Evolutionary conservation across 192 early-diverging fungal species (phyloP), one percentile per base, ranked within the genome.

Genomic region (Chytriomyces sp.): DNA sequence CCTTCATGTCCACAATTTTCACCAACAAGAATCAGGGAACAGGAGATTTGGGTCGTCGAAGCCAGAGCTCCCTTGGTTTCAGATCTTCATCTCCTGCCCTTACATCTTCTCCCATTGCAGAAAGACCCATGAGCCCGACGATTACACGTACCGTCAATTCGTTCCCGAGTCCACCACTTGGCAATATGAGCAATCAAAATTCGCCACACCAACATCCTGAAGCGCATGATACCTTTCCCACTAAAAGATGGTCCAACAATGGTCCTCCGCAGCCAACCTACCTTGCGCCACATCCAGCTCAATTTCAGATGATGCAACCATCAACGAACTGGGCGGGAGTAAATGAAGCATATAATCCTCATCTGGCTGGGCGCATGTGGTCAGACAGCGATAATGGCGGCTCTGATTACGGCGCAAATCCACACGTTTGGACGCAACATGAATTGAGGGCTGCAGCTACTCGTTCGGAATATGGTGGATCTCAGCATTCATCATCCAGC

Each of bases 1-100:
- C 18, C 63, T 64, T 64, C 63, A 64, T 64, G 63, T 64, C 63
- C 28, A 64, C 63, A 11, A 64, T 64, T 3, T 64, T 64, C 26
- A 23, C 63, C 28, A 57, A 57, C 53, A 57, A 57, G 53, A 35
- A 35, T 35, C 35, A 35, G 35, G 35, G 35, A 35, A 35, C 35
- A 35, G 35, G 35, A 35, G 35, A 35, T 35, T 35, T 35, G 35
- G 35, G 35, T 35, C 35, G 35, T 35, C 35, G 35, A 35, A 35
- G 35, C 35, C 35, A 35, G 35, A 35, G 35, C 35, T 59, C 57
- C 20, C 20, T 20, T 20, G 57, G 16, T 20, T 16, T 20, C 13
- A 59, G 20, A n/a, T n/a, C 57, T n/a, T 16, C 57, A 59, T 16
- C 57, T n/a, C 13, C 57, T 59, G 20, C 57, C 5, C 57, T 20